Conservation (phyloP, 139 green algal genomes). For the Ulvella scutata region DNA sequence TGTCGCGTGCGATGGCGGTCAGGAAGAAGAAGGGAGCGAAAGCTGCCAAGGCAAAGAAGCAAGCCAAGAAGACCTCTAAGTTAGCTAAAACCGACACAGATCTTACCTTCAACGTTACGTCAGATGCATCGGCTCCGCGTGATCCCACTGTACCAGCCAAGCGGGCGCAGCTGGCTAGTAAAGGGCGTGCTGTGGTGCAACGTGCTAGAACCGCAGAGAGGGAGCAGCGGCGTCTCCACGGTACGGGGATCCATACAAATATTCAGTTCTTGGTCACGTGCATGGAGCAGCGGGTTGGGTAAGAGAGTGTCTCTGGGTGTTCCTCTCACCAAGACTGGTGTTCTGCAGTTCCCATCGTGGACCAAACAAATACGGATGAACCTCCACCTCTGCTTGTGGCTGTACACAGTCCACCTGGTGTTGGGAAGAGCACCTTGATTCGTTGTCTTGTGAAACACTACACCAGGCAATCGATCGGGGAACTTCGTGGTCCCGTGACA, state of each 20-base stretch:
- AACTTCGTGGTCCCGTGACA: slow-evolving; percentile 85
- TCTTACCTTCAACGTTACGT: neutral
- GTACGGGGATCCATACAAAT: slow-evolving; percentile 14
- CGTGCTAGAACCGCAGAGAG: slow-evolving; percentile 60
- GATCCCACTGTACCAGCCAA: neutral
- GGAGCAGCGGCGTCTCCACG: slow-evolving; percentile 81
- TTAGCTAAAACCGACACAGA: slow-evolving; percentile 19
- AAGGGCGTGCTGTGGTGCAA: slow-evolving; percentile 34
- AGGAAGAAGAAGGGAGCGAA: slow-evolving; percentile 10
- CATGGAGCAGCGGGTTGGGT: neutral
- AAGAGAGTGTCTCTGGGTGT: neutral
- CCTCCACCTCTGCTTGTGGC: slow-evolving; percentile 85
- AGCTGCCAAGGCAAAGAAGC: neutral
- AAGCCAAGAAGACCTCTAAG: slow-evolving; percentile 4
- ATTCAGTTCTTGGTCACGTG: neutral
- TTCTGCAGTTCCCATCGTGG: slow-evolving; percentile 48
- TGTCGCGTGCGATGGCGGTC: neutral
- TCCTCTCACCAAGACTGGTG: neutral
- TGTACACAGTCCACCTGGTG: slow-evolving; percentile 85
- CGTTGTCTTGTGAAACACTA: slow-evolving; percentile 90
- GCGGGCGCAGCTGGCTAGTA: neutral
- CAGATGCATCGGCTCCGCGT: no score
- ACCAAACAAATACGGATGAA: slow-evolving; percentile 49
- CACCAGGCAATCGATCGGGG: slow-evolving; percentile 69
- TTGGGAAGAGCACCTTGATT: slow-evolving; percentile 91